These are phyloP conservation scores for Chondrostereum purpureum DNA, from an alignment of 1,284 basidiomycete species.

Conservation along the genomic window DNA sequence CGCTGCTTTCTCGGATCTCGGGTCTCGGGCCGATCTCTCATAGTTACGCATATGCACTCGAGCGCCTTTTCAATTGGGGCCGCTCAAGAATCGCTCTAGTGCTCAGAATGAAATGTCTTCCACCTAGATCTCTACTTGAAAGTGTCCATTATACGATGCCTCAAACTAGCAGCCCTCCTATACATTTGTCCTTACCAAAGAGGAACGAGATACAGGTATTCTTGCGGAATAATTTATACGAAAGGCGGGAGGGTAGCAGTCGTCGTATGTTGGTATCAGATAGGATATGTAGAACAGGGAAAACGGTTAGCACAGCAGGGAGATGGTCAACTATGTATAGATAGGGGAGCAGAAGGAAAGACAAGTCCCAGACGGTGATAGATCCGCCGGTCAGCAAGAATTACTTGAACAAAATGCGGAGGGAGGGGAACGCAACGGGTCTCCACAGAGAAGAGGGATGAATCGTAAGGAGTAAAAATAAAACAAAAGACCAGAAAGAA, in stretches of 20 bases:
- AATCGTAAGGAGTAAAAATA: slow-evolving; percentile 4
- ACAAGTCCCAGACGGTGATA: background rate
- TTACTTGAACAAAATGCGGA: too few species aligned
- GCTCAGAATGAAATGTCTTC: too few species aligned
- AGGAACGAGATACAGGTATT: background rate
- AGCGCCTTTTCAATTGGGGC: too few species aligned
- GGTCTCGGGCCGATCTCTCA: too few species aligned
- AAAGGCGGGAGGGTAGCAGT: background rate
- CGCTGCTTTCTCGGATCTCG: too few species aligned
- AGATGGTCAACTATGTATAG: background rate
- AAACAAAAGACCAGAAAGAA: slow-evolving; percentile 13
- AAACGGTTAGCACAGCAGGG: background rate
- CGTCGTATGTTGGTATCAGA: background rate
- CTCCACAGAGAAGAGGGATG: slow-evolving; percentile 8
- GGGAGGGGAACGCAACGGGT: background rate
- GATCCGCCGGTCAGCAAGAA: too few species aligned
- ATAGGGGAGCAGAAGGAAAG: too few species aligned
- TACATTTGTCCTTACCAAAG: background rate
- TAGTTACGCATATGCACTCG: too few species aligned
- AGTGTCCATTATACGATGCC: too few species aligned
- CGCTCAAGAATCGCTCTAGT: too few species aligned
- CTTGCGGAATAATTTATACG: background rate
- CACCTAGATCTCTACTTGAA: too few species aligned
- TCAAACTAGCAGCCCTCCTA: too few species aligned
- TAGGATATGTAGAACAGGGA: background rate